A percentile compares a stretch with the other conserved stretches of the same genome.
Conservation (phyloP, 1,139 yeast species). For the Kazachstania sp. region DNA sequence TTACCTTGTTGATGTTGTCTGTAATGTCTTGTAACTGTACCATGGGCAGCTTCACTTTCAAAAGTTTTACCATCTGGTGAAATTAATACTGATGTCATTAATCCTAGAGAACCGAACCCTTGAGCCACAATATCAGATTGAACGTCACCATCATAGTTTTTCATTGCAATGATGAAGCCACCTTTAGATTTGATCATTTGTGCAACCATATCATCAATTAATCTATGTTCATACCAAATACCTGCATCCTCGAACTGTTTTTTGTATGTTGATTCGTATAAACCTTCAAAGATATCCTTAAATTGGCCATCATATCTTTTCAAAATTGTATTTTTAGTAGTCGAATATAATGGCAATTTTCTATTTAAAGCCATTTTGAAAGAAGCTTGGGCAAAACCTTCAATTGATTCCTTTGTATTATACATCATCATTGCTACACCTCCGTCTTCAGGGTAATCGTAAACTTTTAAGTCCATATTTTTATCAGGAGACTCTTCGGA, state of each 20-base stretch:
- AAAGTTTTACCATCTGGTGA: constrained; percentile 94
- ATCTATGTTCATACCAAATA: constrained; percentile 92
- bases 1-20: constrained; percentile 93
- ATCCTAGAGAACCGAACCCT: constrained; percentile 92
- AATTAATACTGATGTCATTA: constrained; percentile 90
- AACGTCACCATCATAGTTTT: constrained; percentile 96
- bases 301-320: constrained; percentile 91
- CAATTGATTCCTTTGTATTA: constrained; percentile 85
- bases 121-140: constrained; percentile 96
- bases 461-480: constrained; percentile 36
- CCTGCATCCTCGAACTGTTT: constrained; percentile 62
- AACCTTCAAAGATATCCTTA: constrained; percentile 81
- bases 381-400: constrained; percentile 85
- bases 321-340: constrained; percentile 90
- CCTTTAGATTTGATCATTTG: constrained; percentile 95
- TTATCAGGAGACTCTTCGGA: constrained; percentile 61
- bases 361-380: constrained; percentile 79
- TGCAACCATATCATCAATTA: constrained; percentile 97
- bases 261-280: constrained; percentile 67
- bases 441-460: constrained; percentile 53
- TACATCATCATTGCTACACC: constrained; percentile 94
- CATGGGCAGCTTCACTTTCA: constrained; percentile 96
- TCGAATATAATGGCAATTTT: constrained; percentile 68
- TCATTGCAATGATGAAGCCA: constrained; percentile 89
- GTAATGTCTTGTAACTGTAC: constrained; percentile 93